Percentiles rank a stretch among this genome's conserved stretches.
Evolutionary conservation across 2,329 filamentous ascomycete genomes (phyloP).

Genomic region (Hypoxylon sp.): DNA sequence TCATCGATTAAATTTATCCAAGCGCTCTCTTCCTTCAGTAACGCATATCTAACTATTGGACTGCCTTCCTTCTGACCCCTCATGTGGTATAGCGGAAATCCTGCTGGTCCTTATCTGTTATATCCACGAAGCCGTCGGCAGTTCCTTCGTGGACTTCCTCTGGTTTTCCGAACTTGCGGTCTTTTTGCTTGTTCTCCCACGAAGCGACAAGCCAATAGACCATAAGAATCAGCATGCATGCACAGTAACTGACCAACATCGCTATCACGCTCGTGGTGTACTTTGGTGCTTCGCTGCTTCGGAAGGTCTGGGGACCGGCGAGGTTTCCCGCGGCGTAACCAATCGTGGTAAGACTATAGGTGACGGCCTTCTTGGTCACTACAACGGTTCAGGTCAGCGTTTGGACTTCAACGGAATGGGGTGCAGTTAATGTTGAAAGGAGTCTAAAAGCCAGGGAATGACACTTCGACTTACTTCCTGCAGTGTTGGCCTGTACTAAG

Average conservation of each 20-base stretch:
- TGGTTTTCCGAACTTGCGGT: conserved; percentile 41
- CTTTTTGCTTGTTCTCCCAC: conserved; percentile 39
- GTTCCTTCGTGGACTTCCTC: conserved; percentile 33
- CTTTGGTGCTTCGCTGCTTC: conserved; percentile 49
- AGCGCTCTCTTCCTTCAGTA: not conserved
- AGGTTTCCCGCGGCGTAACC: conserved; percentile 53
- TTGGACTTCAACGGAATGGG: not conserved
- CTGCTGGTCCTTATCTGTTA: conserved; percentile 38
- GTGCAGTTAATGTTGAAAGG: not conserved
- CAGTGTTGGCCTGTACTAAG: conserved; percentile 42
- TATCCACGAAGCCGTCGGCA: conserved; percentile 37
- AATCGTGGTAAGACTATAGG: conserved; percentile 51
- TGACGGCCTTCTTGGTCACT: conserved; percentile 52
- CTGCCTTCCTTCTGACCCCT: not conserved
- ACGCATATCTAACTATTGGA: not conserved
- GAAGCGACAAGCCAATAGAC: conserved; percentile 45
- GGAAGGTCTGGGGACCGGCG: conserved; percentile 54
- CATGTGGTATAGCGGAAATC: conserved; percentile 44
- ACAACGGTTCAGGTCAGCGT: conserved; percentile 2
- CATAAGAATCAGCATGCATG: conserved; percentile 45
- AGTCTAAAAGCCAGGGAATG: too few relatives aligned
- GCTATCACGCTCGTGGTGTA: conserved; percentile 50
- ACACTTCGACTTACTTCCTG: conserved; percentile 38
- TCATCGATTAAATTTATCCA: not conserved
- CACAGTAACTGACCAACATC: conserved; percentile 49